phyloP scores from a whole-genome alignment of 106 monocot genomes.

The Agapanthus africanus region DNA sequence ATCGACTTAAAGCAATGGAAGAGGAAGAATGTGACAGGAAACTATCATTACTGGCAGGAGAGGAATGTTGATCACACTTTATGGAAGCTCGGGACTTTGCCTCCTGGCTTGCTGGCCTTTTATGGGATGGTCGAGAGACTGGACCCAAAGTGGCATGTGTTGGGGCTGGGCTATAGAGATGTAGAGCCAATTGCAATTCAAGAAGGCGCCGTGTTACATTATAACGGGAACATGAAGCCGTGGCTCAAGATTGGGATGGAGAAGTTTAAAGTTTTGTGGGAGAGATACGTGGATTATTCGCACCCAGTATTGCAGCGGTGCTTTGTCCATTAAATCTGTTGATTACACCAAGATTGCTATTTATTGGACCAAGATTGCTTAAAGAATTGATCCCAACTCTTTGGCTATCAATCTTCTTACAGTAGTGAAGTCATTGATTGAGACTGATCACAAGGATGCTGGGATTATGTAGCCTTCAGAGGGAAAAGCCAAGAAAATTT shows the following conservation, averaged over 20 bases:
- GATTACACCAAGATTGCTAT: neutral
- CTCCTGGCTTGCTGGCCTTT: conserved; percentile 27
- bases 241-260: conserved; percentile 36
- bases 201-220: conserved; percentile 26
- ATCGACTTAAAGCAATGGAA: conserved; percentile 27
- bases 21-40: conserved; percentile 20
- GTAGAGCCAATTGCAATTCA: conserved; percentile 16
- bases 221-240: conserved; percentile 35
- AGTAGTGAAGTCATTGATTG: neutral
- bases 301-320: conserved; percentile 63
- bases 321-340: conserved; percentile 29
- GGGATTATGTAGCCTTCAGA: neutral
- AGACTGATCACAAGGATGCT: neutral
- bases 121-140: conserved; percentile 18
- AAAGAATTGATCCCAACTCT: neutral
- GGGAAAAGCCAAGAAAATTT: neutral
- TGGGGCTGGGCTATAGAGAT: conserved; percentile 21
- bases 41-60: conserved; percentile 39
- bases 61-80: conserved; percentile 23
- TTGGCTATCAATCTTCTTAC: neutral
- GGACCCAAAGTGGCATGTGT: conserved; percentile 29
- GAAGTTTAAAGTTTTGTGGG: conserved; percentile 44
- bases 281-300: conserved; percentile 66
- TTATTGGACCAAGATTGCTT: neutral
- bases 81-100: conserved; percentile 29